phyloP scores from a whole-genome alignment of 768 basidiomycete genomes.

The Tricholoma matsutake region DNA sequence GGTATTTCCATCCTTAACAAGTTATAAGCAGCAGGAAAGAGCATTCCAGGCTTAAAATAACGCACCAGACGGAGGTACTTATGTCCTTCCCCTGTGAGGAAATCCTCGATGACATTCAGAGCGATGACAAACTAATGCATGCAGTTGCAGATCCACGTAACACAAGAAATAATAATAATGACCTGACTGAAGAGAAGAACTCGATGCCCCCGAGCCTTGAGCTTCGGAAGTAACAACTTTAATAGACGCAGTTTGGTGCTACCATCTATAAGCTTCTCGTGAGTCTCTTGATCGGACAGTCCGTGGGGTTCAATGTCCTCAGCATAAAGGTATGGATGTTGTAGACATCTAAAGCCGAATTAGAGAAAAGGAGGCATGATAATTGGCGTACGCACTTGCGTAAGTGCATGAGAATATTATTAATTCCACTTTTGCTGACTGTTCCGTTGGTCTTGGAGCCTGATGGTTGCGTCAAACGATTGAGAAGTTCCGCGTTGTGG shows the following conservation, averaged over 20 bases:
- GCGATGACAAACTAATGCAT: slow-evolving; percentile 76
- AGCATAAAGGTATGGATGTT: slow-evolving; percentile 88
- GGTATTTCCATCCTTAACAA: slow-evolving; percentile 79
- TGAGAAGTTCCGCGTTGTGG: slow-evolving; percentile 67
- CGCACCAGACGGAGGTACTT: slow-evolving; percentile 76
- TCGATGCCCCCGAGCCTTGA: slow-evolving; percentile 83
- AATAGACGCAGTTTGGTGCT: slow-evolving; percentile 85
- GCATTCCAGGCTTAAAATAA: slow-evolving; percentile 3
- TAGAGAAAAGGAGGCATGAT: neutral
- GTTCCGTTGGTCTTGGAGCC: slow-evolving; percentile 27
- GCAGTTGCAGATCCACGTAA: neutral
- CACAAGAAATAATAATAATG: slow-evolving; percentile 11
- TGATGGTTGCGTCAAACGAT: slow-evolving; percentile 49
- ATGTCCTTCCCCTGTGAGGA: slow-evolving; percentile 74
- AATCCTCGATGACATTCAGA: slow-evolving; percentile 86
- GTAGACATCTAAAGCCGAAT: slow-evolving; percentile 59
- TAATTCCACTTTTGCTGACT: slow-evolving; percentile 55
- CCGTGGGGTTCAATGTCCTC: slow-evolving; percentile 74
- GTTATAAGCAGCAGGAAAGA: slow-evolving; percentile 1
- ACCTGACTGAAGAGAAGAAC: slow-evolving; percentile 93
- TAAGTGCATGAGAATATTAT: slow-evolving; percentile 85
- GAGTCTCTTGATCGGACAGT: slow-evolving; percentile 54
- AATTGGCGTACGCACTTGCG: slow-evolving; percentile 57
- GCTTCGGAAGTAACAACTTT: slow-evolving; percentile 73
- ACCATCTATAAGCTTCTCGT: slow-evolving; percentile 76